Conservation (phyloP, 345 rosid species). For the Carallia pectinifolia region DNA sequence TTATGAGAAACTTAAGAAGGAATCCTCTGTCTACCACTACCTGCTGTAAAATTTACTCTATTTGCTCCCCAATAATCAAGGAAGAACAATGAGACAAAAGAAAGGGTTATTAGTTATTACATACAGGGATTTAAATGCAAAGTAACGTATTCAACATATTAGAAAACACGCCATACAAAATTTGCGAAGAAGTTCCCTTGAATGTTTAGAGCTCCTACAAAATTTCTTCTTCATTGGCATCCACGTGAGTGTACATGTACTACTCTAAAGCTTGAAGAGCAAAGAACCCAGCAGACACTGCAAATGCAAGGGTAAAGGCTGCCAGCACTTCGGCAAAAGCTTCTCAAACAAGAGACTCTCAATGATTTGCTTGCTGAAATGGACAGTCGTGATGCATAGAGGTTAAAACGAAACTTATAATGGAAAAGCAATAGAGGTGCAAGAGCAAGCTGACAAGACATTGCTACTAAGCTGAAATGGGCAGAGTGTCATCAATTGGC, state of each 20-base stretch:
- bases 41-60: no score
- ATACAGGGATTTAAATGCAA: no score
- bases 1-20: no score
- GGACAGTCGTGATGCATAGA: background rate
- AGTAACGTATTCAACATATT: no score
- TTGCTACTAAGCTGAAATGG: background rate
- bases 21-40: no score
- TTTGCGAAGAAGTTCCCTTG: no score
- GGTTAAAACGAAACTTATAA: background rate
- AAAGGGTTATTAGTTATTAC: no score
- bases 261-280: background rate
- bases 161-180: no score
- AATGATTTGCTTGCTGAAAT: background rate
- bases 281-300: background rate
- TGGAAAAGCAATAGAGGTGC: background rate
- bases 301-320: background rate
- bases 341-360: constrained; percentile 9
- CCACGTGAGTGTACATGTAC: background rate
- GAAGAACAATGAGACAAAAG: no score
- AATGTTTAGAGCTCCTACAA: background rate
- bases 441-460: background rate
- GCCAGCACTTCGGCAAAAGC: background rate
- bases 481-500: background rate
- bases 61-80: no score
- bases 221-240: background rate